Base-by-base conservation (phyloP, 768 basidiomycete species). In the Tephrocybe sp. region DNA sequence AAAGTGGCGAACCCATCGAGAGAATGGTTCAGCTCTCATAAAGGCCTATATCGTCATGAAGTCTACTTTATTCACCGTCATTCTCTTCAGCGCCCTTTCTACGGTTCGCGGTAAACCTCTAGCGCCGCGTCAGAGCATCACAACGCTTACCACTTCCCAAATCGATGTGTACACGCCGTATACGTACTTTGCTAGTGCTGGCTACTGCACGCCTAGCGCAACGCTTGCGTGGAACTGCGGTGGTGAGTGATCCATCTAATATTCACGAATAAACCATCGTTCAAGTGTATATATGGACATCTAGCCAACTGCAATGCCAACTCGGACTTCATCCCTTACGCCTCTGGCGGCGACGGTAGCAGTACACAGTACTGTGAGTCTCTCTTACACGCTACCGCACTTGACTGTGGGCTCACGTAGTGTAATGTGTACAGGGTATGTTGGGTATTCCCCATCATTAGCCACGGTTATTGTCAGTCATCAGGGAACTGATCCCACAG, bases 201-300 rank as follows among this genome's bases (percentile, higher is more conserved):
- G 63, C 0, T 74, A 73, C 51, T 81, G 79, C 46, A 32, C 56
- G 1, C 63, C 75, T 10, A 34, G 62, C 6, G 53, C 59, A 30
- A 77, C 77, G 5, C 49, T 70, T 16, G 58, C 67, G 13, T 80
- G 79, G 79, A 53, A 64, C 23, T 80, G 79, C 53, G 79, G 79
- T 59, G 57, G 71, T 65, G 34, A 46, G 45, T 55, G 12, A 16
- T 39, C 16, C n/a, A 36, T 22, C 10, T 19, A 36, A 39, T 39
- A 6, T 49, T 51, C 4, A 8, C 17, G 13, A 33, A 14, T 44
- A 33, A 19, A 22, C 11, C 14, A 2, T n/a, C n/a, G n/a, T n/a
- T n/a, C n/a, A 3, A 30, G 39, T 10, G 11, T 16, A 49, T 39
- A 39, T 11, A 45, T 11, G n/a, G n/a, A n/a, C n/a, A 31, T 31